Percentiles rank a stretch among this genome's conserved stretches.
Conservation (phyloP, 148 eudicot genomes). For the Silene conica region DNA sequence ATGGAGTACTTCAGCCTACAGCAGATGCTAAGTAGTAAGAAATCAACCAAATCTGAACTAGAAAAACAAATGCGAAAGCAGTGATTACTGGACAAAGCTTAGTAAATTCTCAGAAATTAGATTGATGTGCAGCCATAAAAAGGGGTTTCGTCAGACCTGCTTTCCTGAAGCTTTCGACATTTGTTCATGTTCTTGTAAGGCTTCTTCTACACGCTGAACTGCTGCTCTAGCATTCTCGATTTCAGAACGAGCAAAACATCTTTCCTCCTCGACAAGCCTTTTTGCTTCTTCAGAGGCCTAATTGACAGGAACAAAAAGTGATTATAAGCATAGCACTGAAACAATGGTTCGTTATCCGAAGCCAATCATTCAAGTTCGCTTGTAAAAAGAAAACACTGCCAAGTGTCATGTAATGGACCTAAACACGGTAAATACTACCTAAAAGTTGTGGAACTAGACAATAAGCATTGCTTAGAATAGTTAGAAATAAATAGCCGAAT, state of each 20-base stretch:
- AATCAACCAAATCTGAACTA: too few species aligned
- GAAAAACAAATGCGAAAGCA: too few species aligned
- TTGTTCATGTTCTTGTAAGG: constrained; percentile 87
- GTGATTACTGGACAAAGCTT: background rate
- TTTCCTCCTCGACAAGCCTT: constrained; percentile 93
- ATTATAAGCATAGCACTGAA: constrained; percentile 1
- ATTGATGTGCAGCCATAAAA: background rate
- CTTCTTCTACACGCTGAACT: constrained; percentile 96
- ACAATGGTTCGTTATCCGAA: background rate
- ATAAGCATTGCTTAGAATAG: background rate
- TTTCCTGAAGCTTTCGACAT: constrained; percentile 82
- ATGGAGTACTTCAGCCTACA: background rate
- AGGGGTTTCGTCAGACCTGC: constrained; percentile 43
- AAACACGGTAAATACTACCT: too few species aligned
- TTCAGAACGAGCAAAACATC: constrained; percentile 88
- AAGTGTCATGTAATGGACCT: too few species aligned
- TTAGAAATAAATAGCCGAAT: background rate
- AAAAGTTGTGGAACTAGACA: background rate
- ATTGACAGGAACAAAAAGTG: constrained; percentile 6
- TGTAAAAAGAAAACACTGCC: too few species aligned
- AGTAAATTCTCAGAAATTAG: background rate
- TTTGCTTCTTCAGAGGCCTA: constrained; percentile 99
- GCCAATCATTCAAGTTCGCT: background rate
- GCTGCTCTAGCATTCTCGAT: constrained; percentile 96
- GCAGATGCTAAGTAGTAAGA: background rate